Base-by-base conservation (phyloP, 805 yeast genomes). In the Starmerella potacharoeniae region DNA sequence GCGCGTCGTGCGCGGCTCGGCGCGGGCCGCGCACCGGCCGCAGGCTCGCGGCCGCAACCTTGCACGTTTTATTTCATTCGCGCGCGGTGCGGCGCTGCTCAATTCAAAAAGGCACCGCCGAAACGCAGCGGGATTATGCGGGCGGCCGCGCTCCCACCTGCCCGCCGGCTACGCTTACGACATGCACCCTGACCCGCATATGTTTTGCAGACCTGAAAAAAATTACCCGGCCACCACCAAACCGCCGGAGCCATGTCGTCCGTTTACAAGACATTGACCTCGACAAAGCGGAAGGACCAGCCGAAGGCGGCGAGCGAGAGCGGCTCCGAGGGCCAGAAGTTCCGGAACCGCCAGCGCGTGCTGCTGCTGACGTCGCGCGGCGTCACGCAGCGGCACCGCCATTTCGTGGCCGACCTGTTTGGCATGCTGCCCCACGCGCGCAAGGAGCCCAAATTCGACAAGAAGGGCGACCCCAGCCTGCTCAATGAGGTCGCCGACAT, bases 401-500 rank as follows among this genome's bases (percentile, higher is more conserved):
- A 93, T 71, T 73, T 93, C 65, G 87, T 93, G 60, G 78, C 79
- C 62, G 97, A 93, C 72, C 73, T 93, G 59, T 73, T 81, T 61
- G 71, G 80, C 28, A 74, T 93, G 68, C 73, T 93, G 68, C 98
- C 98, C 55, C 98, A 93, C 68, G 84, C 95, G 43, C 82, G 96
- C 69, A 91, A 90, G 68, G 98, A 93, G 72, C 95, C 97, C 58
- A 93, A 93, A 69, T 77, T 91, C 65, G 98, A 93, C 71, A 83
- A 90, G 56, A 93, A 93, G 72, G 86, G 90, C 68, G 86, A 87
- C 69, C 77, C 91, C 60, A 79, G 80, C 68, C 91, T 89, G 69
- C 77, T 93, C 57, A 93, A 93, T 67, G 98, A 93, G 73, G 85
- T 90, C 58, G 97, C 97, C 3, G 98, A 93, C 67, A 75, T 93